Conservation (phyloP, 768 basidiomycete species). For the Thelephora aurantiotincta region DNA sequence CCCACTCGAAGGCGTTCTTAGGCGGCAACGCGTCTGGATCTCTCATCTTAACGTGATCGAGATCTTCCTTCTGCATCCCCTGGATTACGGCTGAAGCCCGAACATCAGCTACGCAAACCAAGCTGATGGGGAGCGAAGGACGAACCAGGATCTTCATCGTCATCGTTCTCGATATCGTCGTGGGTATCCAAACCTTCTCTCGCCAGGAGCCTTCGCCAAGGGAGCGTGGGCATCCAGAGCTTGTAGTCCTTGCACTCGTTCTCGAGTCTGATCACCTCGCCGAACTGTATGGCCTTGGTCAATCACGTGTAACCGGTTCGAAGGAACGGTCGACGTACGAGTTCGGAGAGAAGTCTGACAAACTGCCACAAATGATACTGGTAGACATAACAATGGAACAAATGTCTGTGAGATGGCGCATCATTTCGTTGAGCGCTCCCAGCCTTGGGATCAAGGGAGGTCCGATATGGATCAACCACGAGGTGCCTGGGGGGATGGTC, state of each 20-base stretch:
- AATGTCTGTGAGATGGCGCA: slow-evolving; percentile 46
- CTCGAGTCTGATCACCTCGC: slow-evolving; percentile 43
- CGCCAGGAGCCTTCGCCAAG: slow-evolving; percentile 19
- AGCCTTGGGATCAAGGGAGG: slow-evolving; percentile 26
- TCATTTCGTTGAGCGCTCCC: slow-evolving; percentile 20
- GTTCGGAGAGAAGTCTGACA: slow-evolving; percentile 15
- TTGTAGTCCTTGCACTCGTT: slow-evolving; percentile 22
- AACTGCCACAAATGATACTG: slow-evolving; percentile 38
- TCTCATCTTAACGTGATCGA: slow-evolving; percentile 40
- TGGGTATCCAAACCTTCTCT: slow-evolving; percentile 33
- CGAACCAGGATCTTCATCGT: slow-evolving; percentile 57
- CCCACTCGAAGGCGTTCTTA: slow-evolving; percentile 36
- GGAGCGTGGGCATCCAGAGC: slow-evolving; percentile 44
- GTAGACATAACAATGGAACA: slow-evolving; percentile 66
- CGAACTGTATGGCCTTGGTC: slow-evolving; percentile 26
- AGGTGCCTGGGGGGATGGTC: slow-evolving; percentile 18
- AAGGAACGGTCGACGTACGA: slow-evolving; percentile 17
- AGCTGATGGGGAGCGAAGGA: not conserved
- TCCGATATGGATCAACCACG: slow-evolving; percentile 49
- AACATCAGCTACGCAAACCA: not conserved
- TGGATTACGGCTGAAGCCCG: slow-evolving; percentile 33
- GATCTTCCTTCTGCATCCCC: slow-evolving; percentile 38
- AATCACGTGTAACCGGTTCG: slow-evolving; percentile 13
- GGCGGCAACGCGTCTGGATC: slow-evolving; percentile 72
- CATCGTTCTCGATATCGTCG: slow-evolving; percentile 29